Evolutionary conservation across 2,329 filamentous ascomycete species (phyloP).

Genomic region (Aschersonia sp.): DNA sequence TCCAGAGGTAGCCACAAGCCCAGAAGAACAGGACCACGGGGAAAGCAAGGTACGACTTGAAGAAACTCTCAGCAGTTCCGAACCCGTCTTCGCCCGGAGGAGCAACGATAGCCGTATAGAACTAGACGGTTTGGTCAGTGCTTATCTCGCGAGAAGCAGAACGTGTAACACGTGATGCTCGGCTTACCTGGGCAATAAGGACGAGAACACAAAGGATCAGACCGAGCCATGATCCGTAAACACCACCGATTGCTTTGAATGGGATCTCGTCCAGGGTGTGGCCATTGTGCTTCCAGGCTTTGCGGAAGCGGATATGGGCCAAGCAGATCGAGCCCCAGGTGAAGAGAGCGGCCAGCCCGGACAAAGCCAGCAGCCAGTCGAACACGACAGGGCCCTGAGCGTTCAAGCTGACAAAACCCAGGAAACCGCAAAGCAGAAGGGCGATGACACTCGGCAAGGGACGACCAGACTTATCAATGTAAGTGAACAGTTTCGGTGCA

Average conservation of each 20-base stretch:
- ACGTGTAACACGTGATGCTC: conserved; percentile 1
- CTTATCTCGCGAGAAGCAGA: neutral
- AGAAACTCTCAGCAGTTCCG: conserved; percentile 34
- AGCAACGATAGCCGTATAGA: conserved; percentile 33
- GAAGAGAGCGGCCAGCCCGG: conserved; percentile 45
- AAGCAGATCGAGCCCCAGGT: conserved; percentile 51
- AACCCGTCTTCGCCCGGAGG: conserved; percentile 16
- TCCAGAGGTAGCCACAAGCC: conserved; percentile 47
- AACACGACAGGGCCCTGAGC: conserved; percentile 35
- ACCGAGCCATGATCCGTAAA: conserved; percentile 49
- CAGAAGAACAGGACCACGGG: conserved; percentile 42
- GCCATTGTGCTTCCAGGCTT: conserved; percentile 42
- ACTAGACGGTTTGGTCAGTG: conserved; percentile 13
- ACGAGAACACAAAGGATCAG: conserved; percentile 40
- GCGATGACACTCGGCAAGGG: conserved; percentile 34
- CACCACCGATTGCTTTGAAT: conserved; percentile 44
- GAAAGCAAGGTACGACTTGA: conserved; percentile 38
- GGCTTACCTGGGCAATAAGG: conserved; percentile 35
- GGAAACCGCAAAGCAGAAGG: conserved; percentile 32
- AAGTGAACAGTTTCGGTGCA: conserved; percentile 40
- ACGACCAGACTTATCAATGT: conserved; percentile 41
- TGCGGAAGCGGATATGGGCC: conserved; percentile 50
- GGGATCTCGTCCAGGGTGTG: conserved; percentile 52
- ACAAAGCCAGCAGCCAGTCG: conserved; percentile 47
- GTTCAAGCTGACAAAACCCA: conserved; percentile 29